Evolutionary conservation across 148 eudicot genomes (phyloP), one percentile per base, ranked within the genome.

Genomic region (Polygonum aviculare): DNA sequence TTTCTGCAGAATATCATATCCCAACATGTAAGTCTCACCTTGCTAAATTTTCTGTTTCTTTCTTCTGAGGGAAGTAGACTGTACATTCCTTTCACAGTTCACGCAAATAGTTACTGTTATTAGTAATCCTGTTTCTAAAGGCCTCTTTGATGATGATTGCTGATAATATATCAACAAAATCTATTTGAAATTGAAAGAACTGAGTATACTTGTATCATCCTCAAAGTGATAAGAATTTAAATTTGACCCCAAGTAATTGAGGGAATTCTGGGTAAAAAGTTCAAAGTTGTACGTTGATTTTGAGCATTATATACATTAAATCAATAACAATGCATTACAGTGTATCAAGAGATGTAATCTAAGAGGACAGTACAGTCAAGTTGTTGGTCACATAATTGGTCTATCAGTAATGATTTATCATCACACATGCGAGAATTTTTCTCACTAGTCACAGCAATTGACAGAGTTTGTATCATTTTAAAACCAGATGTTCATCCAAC

Each of bases 401-500:
- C n/a, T 55, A 19, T 55, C n/a, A 7, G 10, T 19, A 55, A n/a
- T 51, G 19, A 51, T 51, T 51, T 51, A 16, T 51, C n/a, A 7
- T 9, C 8, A 18, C 10, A 6, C 19, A 19, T 1, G 11, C 5
- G 21, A 55, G 9, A 21, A 19, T n/a, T 55, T 55, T 19, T 55
- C 9, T 55, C 31, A n/a, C n/a, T 50, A 14, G 55, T 35, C 36
- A 65, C 41, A 35, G 7, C 8, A 65, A 60, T 38, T 67, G 21
- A 67, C 72, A 36, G 1, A 67, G 38, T 15, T 67, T 67, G 72
- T 45, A 67, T 67, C 5, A 36, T 12, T 67, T 35, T 36, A 21
- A 67, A 67, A 67, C 45, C 86, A 88, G 91, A 78, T 88, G 83
- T 88, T 88, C 76, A 39, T 86, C 45, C 85, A 84, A 81, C 89